These are phyloP conservation scores for Pilasporangium apinafurcum DNA, from an alignment of 352 stramenopile genomes.

Conservation along the genomic window DNA sequence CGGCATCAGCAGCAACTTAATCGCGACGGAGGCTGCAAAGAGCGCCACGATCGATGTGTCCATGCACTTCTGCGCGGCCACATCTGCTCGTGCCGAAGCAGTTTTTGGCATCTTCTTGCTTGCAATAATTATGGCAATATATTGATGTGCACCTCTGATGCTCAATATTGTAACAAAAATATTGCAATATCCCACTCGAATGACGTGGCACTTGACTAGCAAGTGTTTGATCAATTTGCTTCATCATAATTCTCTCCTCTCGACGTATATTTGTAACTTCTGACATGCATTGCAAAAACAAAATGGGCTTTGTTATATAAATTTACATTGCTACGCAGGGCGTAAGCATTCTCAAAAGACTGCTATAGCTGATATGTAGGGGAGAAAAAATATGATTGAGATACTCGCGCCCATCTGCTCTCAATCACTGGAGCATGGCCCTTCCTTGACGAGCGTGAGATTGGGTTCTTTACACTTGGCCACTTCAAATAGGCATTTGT, in stretches of 20 bases:
- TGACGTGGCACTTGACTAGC: no score
- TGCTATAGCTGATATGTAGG: neutral
- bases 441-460: constrained; percentile 3
- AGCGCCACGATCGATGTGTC: constrained; percentile 41
- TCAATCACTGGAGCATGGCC: neutral
- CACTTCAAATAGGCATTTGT: constrained; percentile 11
- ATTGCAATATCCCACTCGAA: no score
- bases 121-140: no score
- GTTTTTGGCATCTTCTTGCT: neutral
- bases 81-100: neutral
- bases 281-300: no score
- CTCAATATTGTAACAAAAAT: no score
- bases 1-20: constrained; percentile 89
- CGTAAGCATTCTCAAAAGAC: no score
- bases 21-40: constrained; percentile 33
- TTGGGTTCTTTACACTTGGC: constrained; percentile 5
- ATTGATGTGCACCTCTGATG: no score
- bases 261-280: no score
- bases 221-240: no score
- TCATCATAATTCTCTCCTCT: no score
- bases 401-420: neutral
- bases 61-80: constrained; percentile 13
- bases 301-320: no score
- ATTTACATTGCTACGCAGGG: no score
- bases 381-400: neutral